Evolutionary conservation across 441 rosid genomes (phyloP), one percentile per base, ranked within the genome.

Genomic region (Populus hybrid): DNA sequence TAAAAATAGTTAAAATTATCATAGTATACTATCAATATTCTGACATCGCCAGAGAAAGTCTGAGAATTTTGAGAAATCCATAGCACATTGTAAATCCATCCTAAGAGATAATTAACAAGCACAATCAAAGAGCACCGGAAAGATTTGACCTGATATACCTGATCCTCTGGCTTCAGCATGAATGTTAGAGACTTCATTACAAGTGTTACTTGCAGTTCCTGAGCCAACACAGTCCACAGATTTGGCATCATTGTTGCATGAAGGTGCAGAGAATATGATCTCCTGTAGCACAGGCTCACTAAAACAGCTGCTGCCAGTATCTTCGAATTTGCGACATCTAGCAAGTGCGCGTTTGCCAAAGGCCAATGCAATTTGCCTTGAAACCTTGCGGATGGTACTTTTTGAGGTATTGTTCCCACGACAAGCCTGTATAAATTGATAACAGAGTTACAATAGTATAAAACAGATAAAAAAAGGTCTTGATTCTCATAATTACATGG

Each of bases 211-310:
- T 0, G 32, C 32, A 30, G 32, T 30, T 30, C 99, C 97, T 28
- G 98, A 95, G 84, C 98, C 99, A 61, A 94, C 94, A 85, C 92
- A 85, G 69, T 95, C 99, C 12, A 82, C 78, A 75, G 97, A 93
- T 78, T 95, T 95, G 67, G 94, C 87, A 74, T 90, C 95, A 70
- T 85, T 89, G 87, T 90, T 87, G 85, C 85, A 80, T 38, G 87
- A 71, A 70, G 90, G 90, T 9, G 86, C 83, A 30, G 91, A 82
- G 79, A 93, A 93, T 83, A 95, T 77, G 78, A 88, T 80, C 78
- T 94, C 95, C 84, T 90, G 95, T 69, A 92, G 82, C 12, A 89
- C 86, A 28, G 95, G 90, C 78, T 94, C 97, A 34, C 87, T 81
- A 75, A 95, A 95, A 89, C 98, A 89, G 83, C 94, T 89, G 81